Evolutionary conservation across 805 yeast genomes (phyloP), one percentile per base, ranked within the genome.

Genomic region (Metschnikowia koreensis): DNA sequence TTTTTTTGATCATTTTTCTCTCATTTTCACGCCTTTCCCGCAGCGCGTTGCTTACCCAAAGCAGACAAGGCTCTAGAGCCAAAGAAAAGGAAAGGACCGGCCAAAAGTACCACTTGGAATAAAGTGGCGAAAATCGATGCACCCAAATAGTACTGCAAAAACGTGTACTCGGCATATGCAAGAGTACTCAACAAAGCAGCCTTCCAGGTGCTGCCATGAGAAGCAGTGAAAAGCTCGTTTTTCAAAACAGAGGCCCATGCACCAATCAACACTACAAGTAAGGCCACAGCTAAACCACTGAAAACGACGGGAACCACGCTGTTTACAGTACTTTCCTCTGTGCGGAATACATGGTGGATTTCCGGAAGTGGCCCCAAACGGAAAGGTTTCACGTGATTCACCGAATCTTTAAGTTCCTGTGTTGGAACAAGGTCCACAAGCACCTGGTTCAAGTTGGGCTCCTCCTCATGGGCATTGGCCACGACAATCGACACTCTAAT

Each of bases 31-130:
- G 38, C 47, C 38, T 34, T 51, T 26, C 73, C 71, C 34, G 65
- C 60, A 48, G 57, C 60, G 50, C 77, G 68, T 51, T 62, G 63
- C 33, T 58, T 52, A 22, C 66, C 66, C 59, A 75, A 76, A 49
- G 68, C 74, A 62, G 85, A 76, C 60, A 89, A 76, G 15, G 84
- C 86, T 59, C 81, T 80, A n/a, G 87, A 76, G 12, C 94, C 94
- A 47, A 82, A 67, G 63, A 78, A 76, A 39, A 87, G 63, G 31
- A 84, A 72, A 34, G 86, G 76, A 1, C 82, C 74, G 4, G 79
- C 79, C 49, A 86, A 67, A 22, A 82, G 60, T 7, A 73, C 71
- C 17, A 72, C 64, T 54, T 81, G 73, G 56, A 72, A 69, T 38
- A 87, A 62, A 7, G 89, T 79, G 15, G 75, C 71, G 66, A 87